Evolutionary conservation across 2,329 filamentous ascomycete genomes (phyloP).

Genomic region (Fusarium fracticaudum): DNA sequence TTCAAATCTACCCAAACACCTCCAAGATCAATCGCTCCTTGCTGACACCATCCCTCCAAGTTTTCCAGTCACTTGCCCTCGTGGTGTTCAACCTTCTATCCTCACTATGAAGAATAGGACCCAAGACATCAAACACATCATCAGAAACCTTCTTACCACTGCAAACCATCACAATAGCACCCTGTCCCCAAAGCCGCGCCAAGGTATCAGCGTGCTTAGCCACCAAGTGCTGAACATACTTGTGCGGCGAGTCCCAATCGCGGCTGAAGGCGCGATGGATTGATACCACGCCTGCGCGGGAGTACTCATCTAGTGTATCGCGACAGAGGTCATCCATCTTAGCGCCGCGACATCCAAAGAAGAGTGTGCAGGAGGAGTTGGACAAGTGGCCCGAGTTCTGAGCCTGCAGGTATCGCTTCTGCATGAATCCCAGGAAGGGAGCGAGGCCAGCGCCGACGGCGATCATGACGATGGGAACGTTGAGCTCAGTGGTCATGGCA

Average conservation of each 20-base stretch:
- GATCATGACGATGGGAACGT: constrained; percentile 8
- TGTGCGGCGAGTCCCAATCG: not conserved
- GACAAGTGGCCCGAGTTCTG: not conserved
- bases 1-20: not conserved
- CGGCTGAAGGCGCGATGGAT: not conserved
- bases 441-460: constrained; percentile 1
- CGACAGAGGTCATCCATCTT: constrained; percentile 9
- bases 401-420: not conserved
- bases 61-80: not conserved
- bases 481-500: not conserved
- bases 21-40: constrained; percentile 11
- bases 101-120: not conserved
- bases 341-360: not conserved
- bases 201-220: not conserved
- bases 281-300: not conserved
- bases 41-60: not conserved
- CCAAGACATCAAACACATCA: constrained; percentile 9
- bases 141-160: constrained; percentile 11
- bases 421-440: constrained; percentile 1
- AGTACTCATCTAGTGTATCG: not conserved
- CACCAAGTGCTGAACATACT: constrained; percentile 1
- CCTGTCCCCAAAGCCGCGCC: not conserved
- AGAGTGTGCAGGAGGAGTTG: not conserved
- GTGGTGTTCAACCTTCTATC: not conserved
- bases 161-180: constrained; percentile 1